Evolutionary conservation across 371 early-diverging fungal species (phyloP).

Genomic region (Coemansia sp.): DNA sequence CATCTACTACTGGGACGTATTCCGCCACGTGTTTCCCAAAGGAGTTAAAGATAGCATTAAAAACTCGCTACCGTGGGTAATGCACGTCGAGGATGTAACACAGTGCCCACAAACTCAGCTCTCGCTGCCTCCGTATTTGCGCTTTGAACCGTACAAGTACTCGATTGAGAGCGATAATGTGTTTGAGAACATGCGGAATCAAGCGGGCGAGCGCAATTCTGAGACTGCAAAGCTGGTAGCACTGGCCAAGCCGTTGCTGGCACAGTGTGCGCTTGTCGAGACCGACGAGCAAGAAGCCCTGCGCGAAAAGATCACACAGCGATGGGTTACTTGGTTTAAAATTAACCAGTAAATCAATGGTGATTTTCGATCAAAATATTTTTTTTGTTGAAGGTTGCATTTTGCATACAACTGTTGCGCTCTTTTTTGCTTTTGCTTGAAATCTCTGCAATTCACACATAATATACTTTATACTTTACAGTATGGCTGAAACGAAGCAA

Average conservation of each 20-base stretch:
- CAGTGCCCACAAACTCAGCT: conserved; percentile 21
- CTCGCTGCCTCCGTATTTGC: conserved; percentile 19
- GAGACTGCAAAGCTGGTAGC: conserved; percentile 22
- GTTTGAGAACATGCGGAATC: conserved; percentile 4
- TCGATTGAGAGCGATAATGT: conserved; percentile 4
- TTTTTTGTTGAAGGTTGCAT: not conserved
- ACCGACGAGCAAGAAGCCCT: conserved; percentile 12
- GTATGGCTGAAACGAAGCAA: conserved; percentile 20
- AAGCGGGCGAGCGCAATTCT: conserved; percentile 8
- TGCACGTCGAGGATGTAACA: conserved; percentile 24
- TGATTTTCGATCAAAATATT: conserved; percentile 1
- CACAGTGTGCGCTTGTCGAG: conserved; percentile 36
- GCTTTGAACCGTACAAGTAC: conserved; percentile 16
- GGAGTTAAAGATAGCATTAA: conserved; percentile 3
- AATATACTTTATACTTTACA: not conserved
- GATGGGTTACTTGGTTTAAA: conserved; percentile 27
- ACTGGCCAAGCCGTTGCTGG: conserved; percentile 23
- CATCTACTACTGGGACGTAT: conserved; percentile 21
- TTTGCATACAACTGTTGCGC: too few relatives aligned
- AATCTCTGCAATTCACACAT: not conserved
- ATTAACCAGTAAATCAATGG: conserved; percentile 1
- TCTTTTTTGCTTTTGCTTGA: not conserved
- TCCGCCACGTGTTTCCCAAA: conserved; percentile 16
- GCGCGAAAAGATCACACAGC: conserved; percentile 12
- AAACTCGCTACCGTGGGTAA: conserved; percentile 33